Evolutionary conservation across 2,329 filamentous ascomycete genomes (phyloP).

Genomic region (Myriosclerotinia duriaeana): DNA sequence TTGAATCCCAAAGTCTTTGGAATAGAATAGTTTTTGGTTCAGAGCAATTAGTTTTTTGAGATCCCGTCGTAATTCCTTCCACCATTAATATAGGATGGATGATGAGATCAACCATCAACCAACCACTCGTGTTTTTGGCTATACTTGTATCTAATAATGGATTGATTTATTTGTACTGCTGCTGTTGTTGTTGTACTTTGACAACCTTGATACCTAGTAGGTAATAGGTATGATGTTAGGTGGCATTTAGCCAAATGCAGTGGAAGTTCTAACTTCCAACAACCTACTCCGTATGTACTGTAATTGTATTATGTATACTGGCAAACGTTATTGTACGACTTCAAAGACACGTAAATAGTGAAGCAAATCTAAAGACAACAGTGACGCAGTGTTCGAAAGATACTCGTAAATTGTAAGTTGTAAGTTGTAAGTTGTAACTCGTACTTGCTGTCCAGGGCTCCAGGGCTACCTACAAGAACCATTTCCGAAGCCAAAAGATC

Average conservation of each 20-base stretch:
- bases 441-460: not conserved
- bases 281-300: not conserved
- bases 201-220: not conserved
- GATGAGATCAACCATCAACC: conserved; percentile 1
- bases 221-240: not conserved
- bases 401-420: not conserved
- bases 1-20: not conserved
- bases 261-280: not conserved
- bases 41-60: not conserved
- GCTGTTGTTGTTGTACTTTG: not conserved
- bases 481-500: not conserved
- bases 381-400: conserved; percentile 6
- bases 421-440: not conserved
- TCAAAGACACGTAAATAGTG: not conserved
- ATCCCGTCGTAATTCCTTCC: conserved; percentile 5
- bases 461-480: not conserved
- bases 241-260: conserved; percentile 11
- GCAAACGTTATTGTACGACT: conserved; percentile 4
- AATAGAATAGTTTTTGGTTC: not conserved
- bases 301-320: too few species aligned
- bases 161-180: too few species aligned
- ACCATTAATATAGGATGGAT: not conserved
- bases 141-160: too few species aligned
- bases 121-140: not conserved
- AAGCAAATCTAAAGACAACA: not conserved